Evolutionary conservation across 768 basidiomycete species (phyloP).

Genomic region (Tylopilus plumbeoviolaceoides): DNA sequence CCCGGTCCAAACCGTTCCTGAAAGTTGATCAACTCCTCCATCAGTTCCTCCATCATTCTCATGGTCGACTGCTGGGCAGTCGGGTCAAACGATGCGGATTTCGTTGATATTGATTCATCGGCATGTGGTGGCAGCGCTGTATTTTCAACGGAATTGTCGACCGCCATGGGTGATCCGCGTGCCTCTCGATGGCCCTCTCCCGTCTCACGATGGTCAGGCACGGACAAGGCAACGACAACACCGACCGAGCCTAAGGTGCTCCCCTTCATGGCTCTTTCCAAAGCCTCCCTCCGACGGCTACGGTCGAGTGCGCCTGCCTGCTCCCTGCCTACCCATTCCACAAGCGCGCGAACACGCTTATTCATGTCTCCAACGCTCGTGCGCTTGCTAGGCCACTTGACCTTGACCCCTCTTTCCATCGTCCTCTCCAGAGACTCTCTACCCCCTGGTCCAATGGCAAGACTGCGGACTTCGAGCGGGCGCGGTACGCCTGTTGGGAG

Average conservation of each 20-base stretch:
- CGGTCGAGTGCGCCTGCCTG: conserved; percentile 75
- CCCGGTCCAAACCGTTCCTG: conserved; percentile 82
- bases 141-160: conserved; percentile 24
- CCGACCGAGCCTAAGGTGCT: conserved; percentile 7
- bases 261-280: conserved; percentile 49
- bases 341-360: conserved; percentile 83
- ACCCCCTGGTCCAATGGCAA: conserved; percentile 38
- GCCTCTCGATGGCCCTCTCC: conserved; percentile 10
- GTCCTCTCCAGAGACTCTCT: conserved; percentile 58
- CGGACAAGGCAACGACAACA: conserved; percentile 4
- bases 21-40: conserved; percentile 84
- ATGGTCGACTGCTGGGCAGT: conserved; percentile 44
- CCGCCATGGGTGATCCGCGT: conserved; percentile 31
- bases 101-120: conserved; percentile 5
- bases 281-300: conserved; percentile 59
- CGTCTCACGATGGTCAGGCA: conserved; percentile 15
- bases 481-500: conserved; percentile 73
- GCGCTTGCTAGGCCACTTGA: conserved; percentile 91
- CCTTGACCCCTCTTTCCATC: conserved; percentile 75
- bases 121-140: conserved; percentile 10
- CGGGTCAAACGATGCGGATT: background rate
- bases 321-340: conserved; percentile 92
- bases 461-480: conserved; percentile 65
- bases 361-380: conserved; percentile 98
- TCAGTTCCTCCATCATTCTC: conserved; percentile 87